phyloP scores from a whole-genome alignment of 2,329 filamentous ascomycete species.

The Pochonia chlamydosporia region DNA sequence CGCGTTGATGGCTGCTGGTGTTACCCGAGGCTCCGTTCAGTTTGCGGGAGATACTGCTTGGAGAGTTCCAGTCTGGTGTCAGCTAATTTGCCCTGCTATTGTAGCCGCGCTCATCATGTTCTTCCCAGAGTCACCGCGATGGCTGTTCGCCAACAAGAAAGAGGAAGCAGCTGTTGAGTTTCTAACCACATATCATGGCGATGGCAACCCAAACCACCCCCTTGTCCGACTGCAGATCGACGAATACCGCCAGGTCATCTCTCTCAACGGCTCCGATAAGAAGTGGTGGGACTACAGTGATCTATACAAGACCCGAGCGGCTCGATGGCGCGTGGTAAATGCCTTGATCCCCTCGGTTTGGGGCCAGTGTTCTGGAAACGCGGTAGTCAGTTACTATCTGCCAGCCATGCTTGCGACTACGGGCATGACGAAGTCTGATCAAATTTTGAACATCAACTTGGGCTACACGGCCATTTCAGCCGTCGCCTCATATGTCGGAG shows the following conservation, averaged over 20 bases:
- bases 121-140: slow-evolving; percentile 32
- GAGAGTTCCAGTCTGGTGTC: slow-evolving; percentile 34
- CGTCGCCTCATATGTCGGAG: slow-evolving; percentile 29
- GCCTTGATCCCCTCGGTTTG: slow-evolving; percentile 31
- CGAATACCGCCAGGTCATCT: slow-evolving; percentile 23
- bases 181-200: slow-evolving; percentile 29
- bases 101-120: slow-evolving; percentile 24
- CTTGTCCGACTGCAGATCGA: slow-evolving; percentile 34
- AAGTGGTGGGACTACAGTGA: slow-evolving; percentile 35
- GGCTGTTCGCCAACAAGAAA: slow-evolving; percentile 31
- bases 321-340: slow-evolving; percentile 28
- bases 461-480: slow-evolving; percentile 30
- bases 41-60: slow-evolving; percentile 27
- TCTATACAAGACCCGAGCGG: slow-evolving; percentile 27
- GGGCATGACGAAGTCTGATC: slow-evolving; percentile 26
- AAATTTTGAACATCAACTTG: slow-evolving; percentile 31
- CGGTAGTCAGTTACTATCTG: slow-evolving; percentile 34
- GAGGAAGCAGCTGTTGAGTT: slow-evolving; percentile 31
- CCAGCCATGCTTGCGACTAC: slow-evolving; percentile 28
- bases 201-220: slow-evolving; percentile 31
- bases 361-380: slow-evolving; percentile 30
- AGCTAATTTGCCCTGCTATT: slow-evolving; percentile 32
- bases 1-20: slow-evolving; percentile 41
- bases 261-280: slow-evolving; percentile 31
- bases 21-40: slow-evolving; percentile 34